A percentile compares a stretch with the other conserved stretches of the same genome.
These are phyloP conservation scores for Botrytis galanthina DNA, from an alignment of 2,329 filamentous ascomycete genomes.

Conservation along the genomic window DNA sequence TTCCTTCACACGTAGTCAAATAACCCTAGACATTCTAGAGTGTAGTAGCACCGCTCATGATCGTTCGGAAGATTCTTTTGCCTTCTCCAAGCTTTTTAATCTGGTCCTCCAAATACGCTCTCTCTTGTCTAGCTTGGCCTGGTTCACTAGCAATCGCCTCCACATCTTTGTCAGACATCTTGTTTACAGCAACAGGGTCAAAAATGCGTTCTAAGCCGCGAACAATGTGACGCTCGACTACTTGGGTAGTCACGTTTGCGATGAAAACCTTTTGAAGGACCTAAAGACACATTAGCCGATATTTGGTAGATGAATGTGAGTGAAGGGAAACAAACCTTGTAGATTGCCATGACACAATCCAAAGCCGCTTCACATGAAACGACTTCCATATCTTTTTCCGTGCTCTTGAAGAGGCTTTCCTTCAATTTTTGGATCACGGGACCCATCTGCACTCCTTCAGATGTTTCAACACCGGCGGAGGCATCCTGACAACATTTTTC, in stretches of 20 bases:
- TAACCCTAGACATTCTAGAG: background rate
- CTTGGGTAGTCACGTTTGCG: constrained; percentile 39
- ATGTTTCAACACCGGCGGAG: background rate
- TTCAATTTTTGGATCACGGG: background rate
- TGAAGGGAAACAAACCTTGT: constrained; percentile 34
- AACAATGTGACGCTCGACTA: constrained; percentile 31
- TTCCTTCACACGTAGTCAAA: background rate
- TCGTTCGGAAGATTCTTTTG: constrained; percentile 30
- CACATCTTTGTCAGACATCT: constrained; percentile 21
- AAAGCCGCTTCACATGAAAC: constrained; percentile 37
- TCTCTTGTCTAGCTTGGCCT: constrained; percentile 25
- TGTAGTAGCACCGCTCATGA: constrained; percentile 22
- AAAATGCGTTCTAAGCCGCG: constrained; percentile 24
- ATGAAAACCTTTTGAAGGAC: constrained; percentile 39
- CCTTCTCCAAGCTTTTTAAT: constrained; percentile 35
- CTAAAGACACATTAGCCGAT: constrained; percentile 23
- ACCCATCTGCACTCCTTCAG: background rate
- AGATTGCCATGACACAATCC: constrained; percentile 37
- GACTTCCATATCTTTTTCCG: constrained; percentile 34
- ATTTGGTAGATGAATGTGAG: background rate
- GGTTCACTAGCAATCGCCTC: constrained; percentile 35
- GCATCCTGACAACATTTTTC: background rate
- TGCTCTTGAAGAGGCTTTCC: background rate
- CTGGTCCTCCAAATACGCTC: constrained; percentile 32
- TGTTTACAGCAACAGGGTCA: constrained; percentile 23